These are phyloP conservation scores for Metschnikowia continentalis DNA, from an alignment of 805 yeast species.

Conservation along the genomic window DNA sequence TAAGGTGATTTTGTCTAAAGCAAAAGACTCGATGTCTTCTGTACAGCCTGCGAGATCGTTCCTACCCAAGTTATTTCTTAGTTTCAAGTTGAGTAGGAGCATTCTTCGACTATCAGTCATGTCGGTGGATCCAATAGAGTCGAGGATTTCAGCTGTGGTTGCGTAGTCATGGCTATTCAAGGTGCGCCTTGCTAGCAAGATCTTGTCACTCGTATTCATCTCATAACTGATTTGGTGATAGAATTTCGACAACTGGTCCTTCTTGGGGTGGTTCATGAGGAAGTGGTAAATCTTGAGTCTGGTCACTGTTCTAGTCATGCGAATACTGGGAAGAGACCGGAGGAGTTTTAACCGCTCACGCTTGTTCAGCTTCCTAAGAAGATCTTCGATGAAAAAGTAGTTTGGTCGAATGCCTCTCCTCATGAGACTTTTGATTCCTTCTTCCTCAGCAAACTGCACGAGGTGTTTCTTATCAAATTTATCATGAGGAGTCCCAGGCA, in stretches of 20 bases:
- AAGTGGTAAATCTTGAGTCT: constrained; percentile 14
- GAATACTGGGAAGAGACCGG: constrained; percentile 23
- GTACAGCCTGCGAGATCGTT: constrained; percentile 20
- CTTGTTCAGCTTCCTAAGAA: constrained; percentile 25
- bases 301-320: constrained; percentile 20
- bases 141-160: constrained; percentile 23
- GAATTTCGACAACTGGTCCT: constrained; percentile 15
- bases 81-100: constrained; percentile 22
- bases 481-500: constrained; percentile 7
- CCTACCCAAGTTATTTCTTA: constrained; percentile 21
- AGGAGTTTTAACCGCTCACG: constrained; percentile 17
- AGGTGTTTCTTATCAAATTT: constrained; percentile 21
- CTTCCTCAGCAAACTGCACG: constrained; percentile 25
- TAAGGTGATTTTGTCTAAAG: constrained; percentile 26
- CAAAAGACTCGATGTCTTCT: constrained; percentile 24
- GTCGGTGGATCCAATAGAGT: constrained; percentile 19
- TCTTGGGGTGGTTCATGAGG: constrained; percentile 14
- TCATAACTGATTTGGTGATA: constrained; percentile 9
- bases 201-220: constrained; percentile 25
- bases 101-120: constrained; percentile 26
- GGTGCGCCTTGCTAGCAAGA: constrained; percentile 28
- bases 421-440: constrained; percentile 32
- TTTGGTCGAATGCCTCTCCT: constrained; percentile 38
- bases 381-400: constrained; percentile 25
- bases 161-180: constrained; percentile 25